These are phyloP conservation scores for Asclepias syriaca DNA, from an alignment of 257 asterid species.

Conservation along the genomic window DNA sequence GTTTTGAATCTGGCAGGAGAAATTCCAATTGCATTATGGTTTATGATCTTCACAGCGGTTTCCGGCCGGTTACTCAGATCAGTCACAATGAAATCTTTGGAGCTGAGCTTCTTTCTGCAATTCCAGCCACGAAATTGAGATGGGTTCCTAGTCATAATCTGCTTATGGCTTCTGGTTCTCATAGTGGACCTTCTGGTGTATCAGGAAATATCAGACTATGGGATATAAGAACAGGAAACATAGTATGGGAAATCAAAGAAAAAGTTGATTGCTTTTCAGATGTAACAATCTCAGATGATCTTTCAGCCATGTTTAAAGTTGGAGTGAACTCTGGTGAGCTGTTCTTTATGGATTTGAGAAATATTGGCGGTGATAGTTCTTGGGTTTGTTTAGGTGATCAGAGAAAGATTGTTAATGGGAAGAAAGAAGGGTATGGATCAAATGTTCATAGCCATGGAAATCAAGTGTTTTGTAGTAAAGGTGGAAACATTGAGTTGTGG, in stretches of 20 bases:
- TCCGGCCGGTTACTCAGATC: constrained; percentile 49
- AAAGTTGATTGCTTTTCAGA: constrained; percentile 84
- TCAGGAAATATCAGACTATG: constrained; percentile 70
- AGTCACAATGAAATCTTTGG: constrained; percentile 85
- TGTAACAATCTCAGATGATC: constrained; percentile 48
- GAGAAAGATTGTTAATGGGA: constrained; percentile 54
- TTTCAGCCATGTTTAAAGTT: constrained; percentile 58
- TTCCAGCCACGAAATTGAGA: constrained; percentile 78
- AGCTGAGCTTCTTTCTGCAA: constrained; percentile 83
- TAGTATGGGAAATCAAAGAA: constrained; percentile 67
- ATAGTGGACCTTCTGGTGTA: constrained; percentile 85
- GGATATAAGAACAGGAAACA: constrained; percentile 74
- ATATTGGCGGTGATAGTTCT: constrained; percentile 34
- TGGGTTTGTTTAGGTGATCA: constrained; percentile 82
- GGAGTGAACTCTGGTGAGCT: constrained; percentile 84
- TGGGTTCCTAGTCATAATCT: constrained; percentile 70
- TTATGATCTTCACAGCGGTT: constrained; percentile 47
- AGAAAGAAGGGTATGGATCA: constrained; percentile 79
- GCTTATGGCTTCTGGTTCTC: constrained; percentile 95
- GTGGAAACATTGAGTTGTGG: constrained; percentile 77
- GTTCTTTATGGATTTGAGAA: constrained; percentile 65
- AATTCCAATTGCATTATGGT: constrained; percentile 87
- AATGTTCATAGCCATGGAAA: constrained; percentile 70
- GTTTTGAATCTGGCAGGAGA: constrained; percentile 86
- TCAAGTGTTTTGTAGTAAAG: constrained; percentile 74